A percentile compares a stretch with the other conserved stretches of the same genome.
phyloP scores from a whole-genome alignment of 495 filamentous ascomycete genomes.

The Hypoxylon trugodes region DNA sequence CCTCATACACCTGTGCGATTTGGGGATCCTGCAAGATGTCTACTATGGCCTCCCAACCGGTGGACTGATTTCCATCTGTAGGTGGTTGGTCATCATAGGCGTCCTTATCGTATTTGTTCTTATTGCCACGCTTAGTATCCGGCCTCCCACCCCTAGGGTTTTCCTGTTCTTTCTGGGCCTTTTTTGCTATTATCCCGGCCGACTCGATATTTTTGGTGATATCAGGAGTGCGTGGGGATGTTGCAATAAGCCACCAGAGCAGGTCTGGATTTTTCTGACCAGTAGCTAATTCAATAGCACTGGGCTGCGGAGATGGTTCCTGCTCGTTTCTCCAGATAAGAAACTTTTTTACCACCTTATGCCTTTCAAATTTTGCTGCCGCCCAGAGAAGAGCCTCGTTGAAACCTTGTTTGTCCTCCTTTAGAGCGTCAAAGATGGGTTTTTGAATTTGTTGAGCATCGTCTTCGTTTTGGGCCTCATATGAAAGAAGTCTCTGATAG shows the following conservation, averaged over 20 bases:
- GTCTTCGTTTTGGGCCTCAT: not conserved
- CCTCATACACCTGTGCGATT: slow-evolving; percentile 12
- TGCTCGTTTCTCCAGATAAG: not conserved
- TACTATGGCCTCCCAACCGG: not conserved
- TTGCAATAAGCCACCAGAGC: slow-evolving; percentile 20
- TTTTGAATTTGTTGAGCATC: not conserved
- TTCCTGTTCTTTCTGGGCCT: not conserved
- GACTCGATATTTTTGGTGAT: not conserved
- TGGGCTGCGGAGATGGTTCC: not conserved
- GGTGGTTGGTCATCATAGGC: not conserved
- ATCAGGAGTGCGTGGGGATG: not conserved
- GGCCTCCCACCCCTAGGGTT: not conserved
- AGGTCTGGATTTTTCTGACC: not conserved
- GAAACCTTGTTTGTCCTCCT: not conserved
- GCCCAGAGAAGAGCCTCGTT: slow-evolving; percentile 14
- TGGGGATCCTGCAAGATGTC: slow-evolving; percentile 11
- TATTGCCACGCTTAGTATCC: not conserved
- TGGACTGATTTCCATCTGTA: not conserved
- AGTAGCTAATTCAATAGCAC: slow-evolving; percentile 16
- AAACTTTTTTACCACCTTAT: slow-evolving; percentile 10
- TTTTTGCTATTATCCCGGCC: not conserved
- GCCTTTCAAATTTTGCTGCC: slow-evolving; percentile 9
- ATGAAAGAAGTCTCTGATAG: slow-evolving; percentile 7
- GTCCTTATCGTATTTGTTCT: not conserved
- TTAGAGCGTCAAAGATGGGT: not conserved